These are phyloP conservation scores for Monilinia vaccinii-corymbosi DNA, from an alignment of 2,329 filamentous ascomycete genomes.

Conservation along the genomic window DNA sequence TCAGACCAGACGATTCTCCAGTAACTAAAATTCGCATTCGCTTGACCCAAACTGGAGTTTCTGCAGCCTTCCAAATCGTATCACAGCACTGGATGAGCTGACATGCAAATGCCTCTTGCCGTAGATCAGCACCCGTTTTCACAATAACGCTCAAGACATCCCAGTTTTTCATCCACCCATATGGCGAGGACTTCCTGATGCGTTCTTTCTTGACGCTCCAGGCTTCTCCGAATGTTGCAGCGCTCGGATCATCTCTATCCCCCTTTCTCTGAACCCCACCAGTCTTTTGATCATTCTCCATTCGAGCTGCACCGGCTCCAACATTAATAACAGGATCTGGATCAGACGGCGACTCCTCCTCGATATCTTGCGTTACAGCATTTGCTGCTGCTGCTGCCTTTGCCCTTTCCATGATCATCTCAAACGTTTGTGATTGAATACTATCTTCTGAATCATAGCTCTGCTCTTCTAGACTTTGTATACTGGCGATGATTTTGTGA, in stretches of 20 bases:
- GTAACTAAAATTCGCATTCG: constrained; percentile 81
- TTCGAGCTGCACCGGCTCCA: constrained; percentile 68
- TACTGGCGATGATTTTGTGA: constrained; percentile 80
- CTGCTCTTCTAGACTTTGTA: constrained; percentile 80
- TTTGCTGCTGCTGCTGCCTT: constrained; percentile 39
- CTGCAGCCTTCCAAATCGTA: constrained; percentile 70
- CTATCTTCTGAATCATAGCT: constrained; percentile 68
- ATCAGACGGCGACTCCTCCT: constrained; percentile 40
- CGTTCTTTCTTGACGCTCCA: constrained; percentile 80
- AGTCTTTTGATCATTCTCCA: constrained; percentile 86
- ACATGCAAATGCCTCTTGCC: constrained; percentile 80
- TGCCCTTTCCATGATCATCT: constrained; percentile 70
- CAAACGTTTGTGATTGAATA: constrained; percentile 62
- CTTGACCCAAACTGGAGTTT: constrained; percentile 77
- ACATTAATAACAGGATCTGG: constrained; percentile 43
- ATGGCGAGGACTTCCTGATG: constrained; percentile 73
- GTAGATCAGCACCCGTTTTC: constrained; percentile 74
- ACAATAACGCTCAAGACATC: constrained; percentile 80
- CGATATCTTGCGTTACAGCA: constrained; percentile 42
- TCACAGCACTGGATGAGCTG: constrained; percentile 75
- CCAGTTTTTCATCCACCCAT: constrained; percentile 87
- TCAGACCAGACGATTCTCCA: constrained; percentile 73
- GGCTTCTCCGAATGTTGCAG: constrained; percentile 77
- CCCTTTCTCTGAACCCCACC: constrained; percentile 72
- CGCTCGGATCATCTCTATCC: constrained; percentile 77